Base-by-base conservation (phyloP, 192 early-diverging fungal genomes). In the Mortierella claussenii region DNA sequence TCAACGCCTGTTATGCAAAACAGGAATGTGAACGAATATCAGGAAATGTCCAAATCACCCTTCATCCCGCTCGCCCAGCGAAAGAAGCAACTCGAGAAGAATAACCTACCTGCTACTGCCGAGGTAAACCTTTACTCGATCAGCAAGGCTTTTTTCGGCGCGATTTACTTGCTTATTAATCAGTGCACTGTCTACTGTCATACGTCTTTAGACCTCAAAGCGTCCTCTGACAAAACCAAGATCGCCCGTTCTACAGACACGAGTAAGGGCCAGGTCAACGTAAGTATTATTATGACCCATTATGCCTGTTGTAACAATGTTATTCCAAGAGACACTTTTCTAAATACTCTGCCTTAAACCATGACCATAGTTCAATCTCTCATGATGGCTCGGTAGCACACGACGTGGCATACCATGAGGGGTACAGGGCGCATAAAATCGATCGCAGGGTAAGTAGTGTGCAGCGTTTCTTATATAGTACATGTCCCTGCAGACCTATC, bases 31-130 rank as follows among this genome's bases (percentile, higher is more conserved):
- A 68, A 68, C 24, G 65, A 68, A 26, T 59, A 68, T 37, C 55
- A 59, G 23, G 65, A 68, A 21, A 59, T 68, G 65, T 68, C 65
- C 21, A 59, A 57, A 18, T 68, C 65, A 3, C 55, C 65, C 12
- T 68, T 68, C n/a, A 68, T 68, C n/a, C 36, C 65, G 1, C 55
- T 68, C 24, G 36, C 44, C 1, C 65, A 68, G 26, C 32, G 65
- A 12, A 68, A 68, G 46, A 27, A 30, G 4, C 21, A 27, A 17
- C 24, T 68, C 0, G 65, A 57, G 13, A 42, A 57, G 34, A 50
- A 30, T 33, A 30, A 26, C 17, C 34, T 51, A 17, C 20, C 20
- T 31, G 26, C 15, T 17, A 28, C 31, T 7, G n/a, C n/a, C n/a
- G n/a, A n/a, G n/a, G n/a, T n/a, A n/a, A n/a, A n/a, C n/a, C n/a